A percentile compares a stretch with the other conserved stretches of the same genome.
Evolutionary conservation across 2,329 filamentous ascomycete genomes (phyloP).

Genomic region (Diaporthe sp.): DNA sequence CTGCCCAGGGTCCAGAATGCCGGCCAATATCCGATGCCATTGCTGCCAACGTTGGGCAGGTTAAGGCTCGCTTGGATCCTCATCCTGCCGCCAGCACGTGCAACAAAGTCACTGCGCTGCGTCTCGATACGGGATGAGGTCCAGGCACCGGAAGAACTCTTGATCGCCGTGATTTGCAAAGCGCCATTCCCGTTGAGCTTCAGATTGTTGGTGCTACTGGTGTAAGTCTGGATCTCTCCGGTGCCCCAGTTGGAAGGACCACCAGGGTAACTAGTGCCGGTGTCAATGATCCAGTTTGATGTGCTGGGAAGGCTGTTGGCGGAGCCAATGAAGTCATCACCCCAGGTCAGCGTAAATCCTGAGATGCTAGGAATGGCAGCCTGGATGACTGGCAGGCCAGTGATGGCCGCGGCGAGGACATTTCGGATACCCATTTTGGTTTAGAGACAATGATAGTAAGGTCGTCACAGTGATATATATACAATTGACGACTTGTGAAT

Average conservation of each 20-base stretch:
- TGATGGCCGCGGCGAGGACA: slow-evolving; percentile 6
- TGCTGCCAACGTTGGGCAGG: slow-evolving; percentile 12
- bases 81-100: slow-evolving; percentile 55
- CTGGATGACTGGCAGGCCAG: background rate
- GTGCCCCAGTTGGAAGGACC: slow-evolving; percentile 63
- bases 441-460: background rate
- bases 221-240: slow-evolving; percentile 61
- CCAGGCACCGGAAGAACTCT: slow-evolving; percentile 54
- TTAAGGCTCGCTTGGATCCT: slow-evolving; percentile 52
- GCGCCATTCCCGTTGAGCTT: slow-evolving; percentile 51
- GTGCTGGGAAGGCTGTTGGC: slow-evolving; percentile 47
- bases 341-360: slow-evolving; percentile 21
- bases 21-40: slow-evolving; percentile 62
- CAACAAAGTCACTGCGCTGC: slow-evolving; percentile 49
- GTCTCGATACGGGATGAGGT: slow-evolving; percentile 66
- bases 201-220: slow-evolving; percentile 54
- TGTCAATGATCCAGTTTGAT: slow-evolving; percentile 57
- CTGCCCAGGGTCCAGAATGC: slow-evolving; percentile 68
- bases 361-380: slow-evolving; percentile 20
- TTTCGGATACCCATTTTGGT: slow-evolving; percentile 11
- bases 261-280: slow-evolving; percentile 61
- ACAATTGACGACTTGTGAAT: background rate
- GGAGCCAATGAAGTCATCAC: slow-evolving; percentile 17
- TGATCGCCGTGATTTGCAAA: slow-evolving; percentile 51
- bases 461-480: background rate